Percentiles rank a stretch among this genome's conserved stretches.
Evolutionary conservation across 495 filamentous ascomycete species (phyloP).

Genomic region (Hamigera avellanea): DNA sequence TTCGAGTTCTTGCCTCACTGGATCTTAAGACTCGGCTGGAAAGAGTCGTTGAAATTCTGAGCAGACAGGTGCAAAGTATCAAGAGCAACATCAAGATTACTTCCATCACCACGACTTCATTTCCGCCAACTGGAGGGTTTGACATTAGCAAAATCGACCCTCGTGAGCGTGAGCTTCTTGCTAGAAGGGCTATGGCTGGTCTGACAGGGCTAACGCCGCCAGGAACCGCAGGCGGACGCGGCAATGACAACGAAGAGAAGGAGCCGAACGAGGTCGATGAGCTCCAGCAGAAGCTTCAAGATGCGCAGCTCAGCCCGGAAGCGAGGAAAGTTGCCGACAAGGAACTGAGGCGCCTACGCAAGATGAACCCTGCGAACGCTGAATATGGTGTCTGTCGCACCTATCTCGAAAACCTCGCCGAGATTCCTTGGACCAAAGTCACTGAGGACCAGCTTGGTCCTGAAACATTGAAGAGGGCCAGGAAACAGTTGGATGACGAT

Average conservation of each 20-base stretch:
- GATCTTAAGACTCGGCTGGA: constrained; percentile 67
- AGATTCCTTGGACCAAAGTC: constrained; percentile 83
- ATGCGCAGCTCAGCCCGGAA: constrained; percentile 62
- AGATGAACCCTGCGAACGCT: constrained; percentile 90
- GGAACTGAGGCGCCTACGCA: constrained; percentile 78
- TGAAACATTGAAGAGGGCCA: constrained; percentile 64
- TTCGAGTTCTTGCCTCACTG: constrained; percentile 66
- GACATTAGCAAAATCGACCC: constrained; percentile 42
- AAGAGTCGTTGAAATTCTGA: constrained; percentile 68
- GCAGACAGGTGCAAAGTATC: constrained; percentile 64
- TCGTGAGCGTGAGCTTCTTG: constrained; percentile 40
- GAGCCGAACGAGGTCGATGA: constrained; percentile 83
- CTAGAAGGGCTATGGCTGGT: constrained; percentile 36
- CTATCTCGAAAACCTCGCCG: constrained; percentile 90
- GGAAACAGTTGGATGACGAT: constrained; percentile 88
- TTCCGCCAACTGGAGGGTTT: constrained; percentile 41
- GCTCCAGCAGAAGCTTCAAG: constrained; percentile 73
- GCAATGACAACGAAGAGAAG: constrained; percentile 50
- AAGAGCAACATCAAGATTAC: constrained; percentile 76
- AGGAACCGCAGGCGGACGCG: constrained; percentile 32
- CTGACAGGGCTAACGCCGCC: constrained; percentile 41
- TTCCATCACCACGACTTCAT: constrained; percentile 46
- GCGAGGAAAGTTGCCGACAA: constrained; percentile 80
- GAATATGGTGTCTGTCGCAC: constrained; percentile 89
- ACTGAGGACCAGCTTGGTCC: constrained; percentile 83